Evolutionary conservation across 148 eudicot species (phyloP).

Genomic region (Camellia lanceoleosa): DNA sequence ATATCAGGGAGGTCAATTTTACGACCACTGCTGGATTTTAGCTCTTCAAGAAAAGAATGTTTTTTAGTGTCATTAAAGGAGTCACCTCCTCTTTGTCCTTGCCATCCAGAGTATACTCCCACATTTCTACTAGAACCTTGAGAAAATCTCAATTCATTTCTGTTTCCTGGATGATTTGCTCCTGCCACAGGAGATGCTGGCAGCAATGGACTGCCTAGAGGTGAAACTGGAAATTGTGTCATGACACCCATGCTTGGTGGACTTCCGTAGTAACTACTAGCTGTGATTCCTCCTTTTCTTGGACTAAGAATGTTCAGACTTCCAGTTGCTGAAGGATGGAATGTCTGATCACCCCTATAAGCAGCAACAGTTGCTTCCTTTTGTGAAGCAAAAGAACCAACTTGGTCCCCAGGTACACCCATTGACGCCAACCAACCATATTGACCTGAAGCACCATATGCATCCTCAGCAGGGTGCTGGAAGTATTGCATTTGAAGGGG

Average conservation of each 20-base stretch:
- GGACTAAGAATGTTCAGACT: conserved; percentile 30
- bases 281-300: conserved; percentile 40
- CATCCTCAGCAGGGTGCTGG: conserved; percentile 47
- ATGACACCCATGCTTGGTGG: conserved; percentile 43
- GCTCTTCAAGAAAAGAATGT: conserved; percentile 77
- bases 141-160: conserved; percentile 51
- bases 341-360: conserved; percentile 38
- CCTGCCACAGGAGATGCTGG: conserved; percentile 73
- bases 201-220: conserved; percentile 72
- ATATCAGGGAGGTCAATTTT: conserved; percentile 78
- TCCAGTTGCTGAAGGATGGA: conserved; percentile 29
- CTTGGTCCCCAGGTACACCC: conserved; percentile 40
- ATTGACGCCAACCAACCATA: conserved; percentile 39
- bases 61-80: conserved; percentile 45
- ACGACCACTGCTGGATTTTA: conserved; percentile 64
- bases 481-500: conserved; percentile 50
- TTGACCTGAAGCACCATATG: conserved; percentile 49
- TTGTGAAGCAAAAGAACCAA: conserved; percentile 34
- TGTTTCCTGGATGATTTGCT: conserved; percentile 40
- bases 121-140: conserved; percentile 50
- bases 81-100: conserved; percentile 57
- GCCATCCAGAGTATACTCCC: conserved; percentile 57
- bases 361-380: conserved; percentile 33
- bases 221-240: conserved; percentile 50
- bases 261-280: conserved; percentile 45